phyloP scores from a whole-genome alignment of 2,329 filamentous ascomycete genomes.

The Aureobasidium sp. region DNA sequence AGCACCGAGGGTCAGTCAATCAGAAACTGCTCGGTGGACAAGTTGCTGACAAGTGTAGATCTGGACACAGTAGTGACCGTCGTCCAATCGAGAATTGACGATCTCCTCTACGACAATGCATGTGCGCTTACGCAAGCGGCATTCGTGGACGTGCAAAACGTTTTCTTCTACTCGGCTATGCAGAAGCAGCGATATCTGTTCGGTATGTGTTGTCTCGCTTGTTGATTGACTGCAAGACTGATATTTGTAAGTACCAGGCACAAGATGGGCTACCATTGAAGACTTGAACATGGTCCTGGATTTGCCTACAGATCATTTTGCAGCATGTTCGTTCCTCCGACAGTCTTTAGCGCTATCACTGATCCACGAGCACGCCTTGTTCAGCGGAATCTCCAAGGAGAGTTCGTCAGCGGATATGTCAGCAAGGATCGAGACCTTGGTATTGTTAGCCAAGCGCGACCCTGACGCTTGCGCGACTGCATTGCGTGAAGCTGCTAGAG shows the following conservation, averaged over 20 bases:
- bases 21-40: not conserved
- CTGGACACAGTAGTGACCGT: not conserved
- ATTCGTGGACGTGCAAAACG: constrained; percentile 29
- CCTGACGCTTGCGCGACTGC: constrained; percentile 11
- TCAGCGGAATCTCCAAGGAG: not conserved
- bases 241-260: not conserved
- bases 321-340: constrained; percentile 8
- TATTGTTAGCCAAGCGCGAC: not conserved
- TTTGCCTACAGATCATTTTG: constrained; percentile 5
- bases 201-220: not conserved
- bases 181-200: constrained; percentile 2
- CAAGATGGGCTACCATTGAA: not conserved
- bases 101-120: constrained; percentile 17
- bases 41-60: not conserved
- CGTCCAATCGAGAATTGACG: constrained; percentile 10
- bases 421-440: not conserved
- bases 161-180: constrained; percentile 6
- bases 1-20: constrained; percentile 2
- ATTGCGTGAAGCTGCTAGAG: not conserved
- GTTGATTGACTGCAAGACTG: not conserved
- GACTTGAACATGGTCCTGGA: constrained; percentile 6
- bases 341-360: constrained; percentile 7
- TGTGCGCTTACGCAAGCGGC: constrained; percentile 32
- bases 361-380: not conserved
- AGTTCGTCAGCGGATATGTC: not conserved